phyloP scores from a whole-genome alignment of 768 basidiomycete genomes.

The Crassisporium funariophilum region DNA sequence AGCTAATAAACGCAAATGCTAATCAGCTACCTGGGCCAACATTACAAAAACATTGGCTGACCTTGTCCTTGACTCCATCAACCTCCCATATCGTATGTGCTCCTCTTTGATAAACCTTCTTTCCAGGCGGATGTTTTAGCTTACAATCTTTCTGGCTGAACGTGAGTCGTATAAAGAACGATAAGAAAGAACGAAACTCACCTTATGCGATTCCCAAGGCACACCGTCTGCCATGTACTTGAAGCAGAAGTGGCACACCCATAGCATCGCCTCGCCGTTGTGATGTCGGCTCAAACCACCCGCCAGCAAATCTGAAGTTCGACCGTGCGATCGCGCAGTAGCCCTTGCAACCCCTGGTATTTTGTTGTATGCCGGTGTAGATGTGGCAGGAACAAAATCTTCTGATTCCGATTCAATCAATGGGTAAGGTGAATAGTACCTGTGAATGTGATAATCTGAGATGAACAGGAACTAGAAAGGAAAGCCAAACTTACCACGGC shows the following conservation, averaged over 20 bases:
- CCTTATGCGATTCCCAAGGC: conserved; percentile 69
- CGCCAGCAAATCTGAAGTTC: conserved; percentile 73
- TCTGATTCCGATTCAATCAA: conserved; percentile 67
- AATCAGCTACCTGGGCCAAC: not conserved
- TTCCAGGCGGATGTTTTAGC: conserved; percentile 76
- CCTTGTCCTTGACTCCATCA: conserved; percentile 86
- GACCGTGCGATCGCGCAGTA: conserved; percentile 61
- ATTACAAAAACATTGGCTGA: conserved; percentile 32
- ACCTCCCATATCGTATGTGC: conserved; percentile 95
- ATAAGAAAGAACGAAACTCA: conserved; percentile 32
- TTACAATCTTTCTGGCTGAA: conserved; percentile 63
- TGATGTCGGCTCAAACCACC: conserved; percentile 58
- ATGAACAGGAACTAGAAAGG: conserved; percentile 1
- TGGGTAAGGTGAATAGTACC: conserved; percentile 96
- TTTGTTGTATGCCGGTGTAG: conserved; percentile 30
- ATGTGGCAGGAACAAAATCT: conserved; percentile 36
- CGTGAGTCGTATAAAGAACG: not conserved
- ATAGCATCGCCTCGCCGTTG: conserved; percentile 57
- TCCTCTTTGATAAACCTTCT: conserved; percentile 87
- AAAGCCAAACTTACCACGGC: conserved; percentile 66
- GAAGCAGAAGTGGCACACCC: conserved; percentile 94
- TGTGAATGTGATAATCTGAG: conserved; percentile 27
- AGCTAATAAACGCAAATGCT: conserved; percentile 50
- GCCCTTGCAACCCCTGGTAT: conserved; percentile 54
- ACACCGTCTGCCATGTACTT: conserved; percentile 87